phyloP scores from a whole-genome alignment of 306 rosid genomes.

The Geum urbanum region DNA sequence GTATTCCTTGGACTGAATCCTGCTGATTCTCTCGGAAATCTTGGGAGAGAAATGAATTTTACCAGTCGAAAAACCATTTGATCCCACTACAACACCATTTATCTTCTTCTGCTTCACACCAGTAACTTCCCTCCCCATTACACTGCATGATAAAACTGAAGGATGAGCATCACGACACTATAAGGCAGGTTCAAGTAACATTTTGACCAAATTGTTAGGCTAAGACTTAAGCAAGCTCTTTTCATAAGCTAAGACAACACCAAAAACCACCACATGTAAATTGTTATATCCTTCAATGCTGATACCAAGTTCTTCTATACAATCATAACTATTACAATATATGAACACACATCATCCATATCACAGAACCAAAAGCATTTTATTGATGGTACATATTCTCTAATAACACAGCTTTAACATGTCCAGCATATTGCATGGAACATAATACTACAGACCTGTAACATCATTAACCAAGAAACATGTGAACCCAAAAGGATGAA shows the following conservation, averaged over 20 bases:
- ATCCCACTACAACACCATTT: constrained; percentile 29
- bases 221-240: neutral
- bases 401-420: neutral
- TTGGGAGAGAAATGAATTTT: constrained; percentile 58
- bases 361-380: constrained; percentile 7
- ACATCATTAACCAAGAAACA: neutral
- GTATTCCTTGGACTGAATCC: constrained; percentile 53
- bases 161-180: constrained; percentile 19
- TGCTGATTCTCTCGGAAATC: constrained; percentile 38
- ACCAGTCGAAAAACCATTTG: constrained; percentile 48
- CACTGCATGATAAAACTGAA: constrained; percentile 46
- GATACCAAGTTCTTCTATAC: neutral
- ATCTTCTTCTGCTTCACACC: constrained; percentile 53
- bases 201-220: neutral
- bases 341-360: neutral
- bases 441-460: neutral
- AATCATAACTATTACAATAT: neutral
- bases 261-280: neutral
- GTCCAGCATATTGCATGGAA: neutral
- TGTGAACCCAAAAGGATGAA: neutral
- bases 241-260: constrained; percentile 6
- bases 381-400: neutral
- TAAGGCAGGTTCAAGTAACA: neutral
- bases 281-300: neutral
- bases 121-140: constrained; percentile 85